These are phyloP conservation scores for Diaporthe sp. DNA, from an alignment of 2,329 filamentous ascomycete genomes.

Conservation along the genomic window DNA sequence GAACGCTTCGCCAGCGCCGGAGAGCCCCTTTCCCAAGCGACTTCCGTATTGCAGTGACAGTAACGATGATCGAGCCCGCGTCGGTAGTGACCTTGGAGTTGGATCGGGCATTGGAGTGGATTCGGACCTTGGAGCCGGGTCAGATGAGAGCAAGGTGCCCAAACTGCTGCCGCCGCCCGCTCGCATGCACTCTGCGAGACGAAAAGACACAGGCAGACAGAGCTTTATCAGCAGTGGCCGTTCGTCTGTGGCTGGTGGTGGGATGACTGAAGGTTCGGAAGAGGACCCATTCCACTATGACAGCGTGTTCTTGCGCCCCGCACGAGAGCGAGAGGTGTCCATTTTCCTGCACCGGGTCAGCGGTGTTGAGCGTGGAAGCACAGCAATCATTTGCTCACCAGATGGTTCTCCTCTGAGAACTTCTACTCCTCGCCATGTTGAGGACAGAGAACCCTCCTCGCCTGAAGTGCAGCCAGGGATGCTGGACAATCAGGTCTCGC, in stretches of 20 bases:
- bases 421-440: neutral
- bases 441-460: neutral
- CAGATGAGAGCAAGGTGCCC: conserved; percentile 16
- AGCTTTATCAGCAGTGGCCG: conserved; percentile 45
- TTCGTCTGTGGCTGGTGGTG: conserved; percentile 47
- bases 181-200: conserved; percentile 37
- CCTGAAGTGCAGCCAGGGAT: neutral
- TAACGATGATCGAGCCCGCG: neutral
- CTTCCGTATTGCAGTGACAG: neutral
- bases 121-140: neutral
- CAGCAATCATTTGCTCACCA: conserved; percentile 44
- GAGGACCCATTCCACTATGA: conserved; percentile 64
- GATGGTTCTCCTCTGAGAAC: conserved; percentile 35
- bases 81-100: conserved; percentile 15
- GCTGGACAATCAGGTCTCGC: neutral
- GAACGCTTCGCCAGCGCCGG: neutral
- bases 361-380: conserved; percentile 44
- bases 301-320: conserved; percentile 53
- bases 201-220: conserved; percentile 1
- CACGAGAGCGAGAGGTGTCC: conserved; percentile 60
- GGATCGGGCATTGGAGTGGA: neutral
- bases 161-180: conserved; percentile 16
- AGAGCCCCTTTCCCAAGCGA: neutral
- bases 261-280: conserved; percentile 47
- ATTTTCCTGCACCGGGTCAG: conserved; percentile 53